A percentile compares a stretch with the other conserved stretches of the same genome.
Conservation (phyloP, 164 flowering plant genomes). For the Amborella trichopoda region DNA sequence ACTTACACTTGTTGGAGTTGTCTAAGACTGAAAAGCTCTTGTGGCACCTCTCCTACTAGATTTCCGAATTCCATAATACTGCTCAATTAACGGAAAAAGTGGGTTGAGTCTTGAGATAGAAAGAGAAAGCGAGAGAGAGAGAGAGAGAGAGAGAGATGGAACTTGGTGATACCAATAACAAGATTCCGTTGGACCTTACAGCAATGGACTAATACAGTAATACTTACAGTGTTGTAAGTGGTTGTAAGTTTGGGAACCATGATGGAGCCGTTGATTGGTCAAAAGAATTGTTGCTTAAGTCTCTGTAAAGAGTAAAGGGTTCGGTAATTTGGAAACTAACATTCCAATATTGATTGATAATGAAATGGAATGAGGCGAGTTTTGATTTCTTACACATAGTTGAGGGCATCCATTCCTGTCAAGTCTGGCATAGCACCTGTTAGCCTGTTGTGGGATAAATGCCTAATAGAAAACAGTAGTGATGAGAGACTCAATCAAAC, state of each 20-base stretch:
- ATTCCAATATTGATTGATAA: too few species aligned
- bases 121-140: background rate
- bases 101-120: constrained; percentile 1
- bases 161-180: too few species aligned
- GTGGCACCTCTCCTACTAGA: constrained; percentile 51
- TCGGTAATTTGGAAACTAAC: background rate
- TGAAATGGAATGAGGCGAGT: background rate
- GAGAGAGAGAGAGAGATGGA: too few species aligned
- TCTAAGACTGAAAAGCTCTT: too few species aligned
- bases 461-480: constrained; percentile 27
- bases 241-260: constrained; percentile 68
- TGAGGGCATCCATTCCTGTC: constrained; percentile 45
- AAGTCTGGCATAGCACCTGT: constrained; percentile 61
- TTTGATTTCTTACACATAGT: constrained; percentile 55
- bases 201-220: too few species aligned
- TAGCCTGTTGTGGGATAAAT: constrained; percentile 59
- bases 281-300: constrained; percentile 81
- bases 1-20: too few species aligned
- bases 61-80: constrained; percentile 60
- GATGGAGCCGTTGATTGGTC: constrained; percentile 49
- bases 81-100: background rate
- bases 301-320: constrained; percentile 26
- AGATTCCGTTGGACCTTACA: too few species aligned
- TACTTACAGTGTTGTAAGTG: constrained; percentile 91
- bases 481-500: too few species aligned